Conservation (phyloP, 2,329 filamentous ascomycete species). For the Magnaporthiopsis rhizophila region DNA sequence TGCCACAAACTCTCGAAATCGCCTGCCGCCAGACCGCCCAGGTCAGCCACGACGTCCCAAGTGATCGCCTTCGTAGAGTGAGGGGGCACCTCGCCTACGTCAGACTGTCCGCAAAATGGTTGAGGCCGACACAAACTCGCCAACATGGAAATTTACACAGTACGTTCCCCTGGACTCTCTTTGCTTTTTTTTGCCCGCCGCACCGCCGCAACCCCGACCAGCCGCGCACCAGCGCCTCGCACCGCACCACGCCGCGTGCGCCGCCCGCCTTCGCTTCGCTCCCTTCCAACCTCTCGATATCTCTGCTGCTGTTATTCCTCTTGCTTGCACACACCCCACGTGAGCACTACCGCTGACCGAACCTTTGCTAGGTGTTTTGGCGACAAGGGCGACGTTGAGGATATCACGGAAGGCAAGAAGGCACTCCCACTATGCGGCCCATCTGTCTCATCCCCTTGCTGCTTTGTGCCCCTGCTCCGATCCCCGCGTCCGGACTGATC, state of each 20-base stretch:
- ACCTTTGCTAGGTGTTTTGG: slow-evolving; percentile 74
- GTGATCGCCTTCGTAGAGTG: slow-evolving; percentile 16
- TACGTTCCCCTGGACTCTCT: slow-evolving; percentile 41
- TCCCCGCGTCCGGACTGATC: too few species aligned
- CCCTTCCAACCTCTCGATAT: neutral
- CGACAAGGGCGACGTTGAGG: slow-evolving; percentile 98
- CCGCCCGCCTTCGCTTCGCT: neutral
- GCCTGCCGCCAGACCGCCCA: slow-evolving; percentile 1
- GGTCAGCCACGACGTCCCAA: slow-evolving; percentile 11
- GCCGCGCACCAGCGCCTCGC: slow-evolving; percentile 5
- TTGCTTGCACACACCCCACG: slow-evolving; percentile 13
- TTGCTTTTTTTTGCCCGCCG: neutral
- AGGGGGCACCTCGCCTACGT: slow-evolving; percentile 19
- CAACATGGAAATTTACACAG: slow-evolving; percentile 99
- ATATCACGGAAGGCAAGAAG: slow-evolving; percentile 84
- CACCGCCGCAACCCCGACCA: neutral
- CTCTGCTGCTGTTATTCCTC: neutral
- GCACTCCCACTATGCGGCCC: slow-evolving; percentile 7
- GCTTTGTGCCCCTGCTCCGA: neutral
- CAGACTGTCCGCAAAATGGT: slow-evolving; percentile 58
- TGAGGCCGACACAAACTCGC: slow-evolving; percentile 87
- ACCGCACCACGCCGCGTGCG: slow-evolving; percentile 2
- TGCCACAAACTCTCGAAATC: neutral
- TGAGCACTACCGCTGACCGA: slow-evolving; percentile 8
- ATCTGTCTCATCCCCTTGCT: slow-evolving; percentile 1